Base-by-base conservation (phyloP, 805 yeast species). In the Helenozyma baotianmanensis region DNA sequence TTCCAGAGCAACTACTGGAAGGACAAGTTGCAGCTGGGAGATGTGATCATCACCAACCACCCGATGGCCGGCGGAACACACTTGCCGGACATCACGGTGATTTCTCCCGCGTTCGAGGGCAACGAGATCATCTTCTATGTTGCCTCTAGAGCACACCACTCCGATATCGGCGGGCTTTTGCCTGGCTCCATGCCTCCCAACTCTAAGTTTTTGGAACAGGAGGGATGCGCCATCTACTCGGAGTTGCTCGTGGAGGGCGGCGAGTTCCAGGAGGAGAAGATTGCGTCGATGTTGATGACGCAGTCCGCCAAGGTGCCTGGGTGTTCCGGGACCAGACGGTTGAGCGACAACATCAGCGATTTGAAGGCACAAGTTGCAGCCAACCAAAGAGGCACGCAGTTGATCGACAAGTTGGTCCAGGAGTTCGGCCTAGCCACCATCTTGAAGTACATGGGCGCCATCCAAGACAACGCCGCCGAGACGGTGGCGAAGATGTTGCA, bases 101-200 rank as follows among this genome's bases (percentile, higher is more conserved):
- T 90, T 27, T 84, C 96, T 0, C 97, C 97, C 0, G 88, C 89
- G 2, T 82, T 86, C 51, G 67, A 68, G 18, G 39, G 47, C 14
- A 40, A 49, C 16, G 68, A 62, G 14, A 72, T 66, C 6, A 74
- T 87, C 17, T 89, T 89, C 55, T 89, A 86, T 68, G 88, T 86
- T 10, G 97, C 97, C 1, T 81, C 95, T 0, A 70, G 97, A 43
- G 97, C 96, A 2, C 97, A 89, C 60, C 97, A 90, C 60, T 89
- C 96, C 5, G 97, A 89, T 58, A 89, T 90, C 51, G 97, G 97
- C 12, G 94, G 95, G 10, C 76, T 82, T 37, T 61, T 86, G 22
- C 95, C 97, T 1, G 97, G 97, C 1, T 82, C 95, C 0, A 87
- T 89, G 88, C 96, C 97, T 11, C 95, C 96, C 8, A 79, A 82